A percentile compares a stretch with the other conserved stretches of the same genome.
Conservation (phyloP, 345 rosid species). For the Limnanthes douglasii region DNA sequence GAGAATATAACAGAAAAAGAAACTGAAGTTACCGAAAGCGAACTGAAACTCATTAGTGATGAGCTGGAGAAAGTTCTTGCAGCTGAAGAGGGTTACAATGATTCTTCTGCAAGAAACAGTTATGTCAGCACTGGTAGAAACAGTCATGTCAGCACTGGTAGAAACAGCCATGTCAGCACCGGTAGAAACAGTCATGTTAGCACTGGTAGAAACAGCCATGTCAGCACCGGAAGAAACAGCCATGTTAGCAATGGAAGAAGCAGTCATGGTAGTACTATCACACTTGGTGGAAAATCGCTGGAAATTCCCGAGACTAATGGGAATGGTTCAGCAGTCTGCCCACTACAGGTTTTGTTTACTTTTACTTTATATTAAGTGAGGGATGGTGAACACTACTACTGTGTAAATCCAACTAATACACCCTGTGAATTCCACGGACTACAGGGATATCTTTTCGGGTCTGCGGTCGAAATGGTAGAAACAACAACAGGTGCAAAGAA, state of each 20-base stretch:
- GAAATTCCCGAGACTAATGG: constrained; percentile 36
- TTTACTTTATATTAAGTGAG: too few species aligned
- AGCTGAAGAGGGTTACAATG: constrained; percentile 45
- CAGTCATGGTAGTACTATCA: constrained; percentile 62
- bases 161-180: constrained; percentile 68
- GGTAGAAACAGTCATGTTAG: constrained; percentile 63
- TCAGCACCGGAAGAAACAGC: constrained; percentile 62
- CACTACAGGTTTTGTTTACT: too few species aligned
- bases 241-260: constrained; percentile 61
- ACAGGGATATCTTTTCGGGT: constrained; percentile 61
- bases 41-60: constrained; percentile 52
- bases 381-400: too few species aligned
- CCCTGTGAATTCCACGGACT: constrained; percentile 45
- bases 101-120: constrained; percentile 43
- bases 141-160: constrained; percentile 55
- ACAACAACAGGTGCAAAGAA: constrained; percentile 40
- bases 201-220: constrained; percentile 61
- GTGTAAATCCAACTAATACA: too few species aligned
- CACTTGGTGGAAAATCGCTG: constrained; percentile 47
- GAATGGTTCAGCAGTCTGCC: constrained; percentile 37
- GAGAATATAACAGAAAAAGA: constrained; percentile 54
- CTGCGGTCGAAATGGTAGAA: constrained; percentile 51
- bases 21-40: constrained; percentile 55
- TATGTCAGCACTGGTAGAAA: constrained; percentile 68
- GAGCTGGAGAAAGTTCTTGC: constrained; percentile 61